Evolutionary conservation across 2,329 filamentous ascomycete genomes (phyloP).

Genomic region (Talaromyces sp.): DNA sequence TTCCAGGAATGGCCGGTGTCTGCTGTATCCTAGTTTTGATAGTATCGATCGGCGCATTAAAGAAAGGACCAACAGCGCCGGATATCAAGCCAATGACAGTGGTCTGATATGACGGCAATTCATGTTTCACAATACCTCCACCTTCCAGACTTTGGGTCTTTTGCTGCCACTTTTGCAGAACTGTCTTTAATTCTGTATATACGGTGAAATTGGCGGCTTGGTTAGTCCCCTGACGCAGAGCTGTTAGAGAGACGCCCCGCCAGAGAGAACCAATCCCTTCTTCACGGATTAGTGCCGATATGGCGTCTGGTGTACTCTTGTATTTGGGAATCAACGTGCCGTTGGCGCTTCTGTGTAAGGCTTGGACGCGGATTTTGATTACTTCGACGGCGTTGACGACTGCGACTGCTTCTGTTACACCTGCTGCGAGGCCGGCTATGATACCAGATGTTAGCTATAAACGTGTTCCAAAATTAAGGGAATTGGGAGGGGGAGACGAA

Average conservation of each 20-base stretch:
- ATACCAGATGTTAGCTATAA: neutral
- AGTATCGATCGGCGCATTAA: constrained; percentile 95
- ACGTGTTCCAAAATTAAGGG: neutral
- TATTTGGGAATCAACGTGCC: constrained; percentile 97
- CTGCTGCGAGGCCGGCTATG: constrained; percentile 77
- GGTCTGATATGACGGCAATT: constrained; percentile 83
- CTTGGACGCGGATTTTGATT: constrained; percentile 96
- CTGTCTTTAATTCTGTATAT: constrained; percentile 86
- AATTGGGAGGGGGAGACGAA: too few species aligned
- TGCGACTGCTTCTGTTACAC: constrained; percentile 94
- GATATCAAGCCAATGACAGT: constrained; percentile 83
- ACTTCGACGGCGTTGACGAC: constrained; percentile 99
- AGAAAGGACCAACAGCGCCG: constrained; percentile 91
- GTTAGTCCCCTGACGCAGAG: constrained; percentile 89
- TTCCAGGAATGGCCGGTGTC: constrained; percentile 72
- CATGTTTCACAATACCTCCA: constrained; percentile 43
- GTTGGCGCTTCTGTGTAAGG: constrained; percentile 94
- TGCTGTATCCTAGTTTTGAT: constrained; percentile 97
- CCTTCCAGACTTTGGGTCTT: constrained; percentile 42
- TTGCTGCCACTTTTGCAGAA: constrained; percentile 66
- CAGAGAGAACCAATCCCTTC: constrained; percentile 85
- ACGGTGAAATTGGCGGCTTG: constrained; percentile 99
- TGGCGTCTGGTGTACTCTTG: constrained; percentile 77
- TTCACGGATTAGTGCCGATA: constrained; percentile 88
- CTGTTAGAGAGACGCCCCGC: constrained; percentile 87